Evolutionary conservation across 2,329 filamentous ascomycete genomes (phyloP).

Genomic region (Aspergillus tanneri): DNA sequence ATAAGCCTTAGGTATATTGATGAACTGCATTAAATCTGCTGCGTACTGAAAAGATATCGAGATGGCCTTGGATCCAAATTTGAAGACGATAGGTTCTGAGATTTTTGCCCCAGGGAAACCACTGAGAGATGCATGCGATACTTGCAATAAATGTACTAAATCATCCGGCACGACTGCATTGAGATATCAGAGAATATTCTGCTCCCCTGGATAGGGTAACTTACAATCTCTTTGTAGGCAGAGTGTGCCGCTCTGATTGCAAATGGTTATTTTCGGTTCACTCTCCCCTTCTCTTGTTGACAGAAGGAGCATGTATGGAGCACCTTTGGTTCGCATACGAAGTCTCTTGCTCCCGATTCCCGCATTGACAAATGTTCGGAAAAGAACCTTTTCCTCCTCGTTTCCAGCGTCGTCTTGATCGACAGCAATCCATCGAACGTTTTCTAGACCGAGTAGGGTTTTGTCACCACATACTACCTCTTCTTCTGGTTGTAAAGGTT

Average conservation of each 20-base stretch:
- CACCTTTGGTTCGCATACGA: slow-evolving; percentile 32
- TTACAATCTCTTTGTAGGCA: slow-evolving; percentile 31
- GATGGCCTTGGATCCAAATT: slow-evolving; percentile 26
- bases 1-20: slow-evolving; percentile 31
- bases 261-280: slow-evolving; percentile 33
- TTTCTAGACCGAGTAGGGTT: slow-evolving; percentile 21
- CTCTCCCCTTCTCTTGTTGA: slow-evolving; percentile 32
- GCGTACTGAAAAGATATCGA: slow-evolving; percentile 31
- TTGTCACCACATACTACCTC: slow-evolving; percentile 14
- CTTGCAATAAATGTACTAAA: slow-evolving; percentile 20
- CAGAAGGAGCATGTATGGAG: slow-evolving; percentile 35
- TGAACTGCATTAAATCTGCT: slow-evolving; percentile 29
- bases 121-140: slow-evolving; percentile 19
- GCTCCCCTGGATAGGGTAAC: slow-evolving; percentile 1
- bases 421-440: slow-evolving; percentile 30
- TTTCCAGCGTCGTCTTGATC: slow-evolving; percentile 32
- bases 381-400: slow-evolving; percentile 32
- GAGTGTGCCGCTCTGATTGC: slow-evolving; percentile 34
- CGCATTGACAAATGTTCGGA: slow-evolving; percentile 34
- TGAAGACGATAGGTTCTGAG: slow-evolving; percentile 28
- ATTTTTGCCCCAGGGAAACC: slow-evolving; percentile 18
- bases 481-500: slow-evolving; percentile 32
- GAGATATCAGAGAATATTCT: background rate
- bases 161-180: slow-evolving; percentile 23
- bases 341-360: slow-evolving; percentile 31